Evolutionary conservation across 495 filamentous ascomycete genomes (phyloP), one percentile per base, ranked within the genome.

Genomic region (Staphylotrichum tortipilum): DNA sequence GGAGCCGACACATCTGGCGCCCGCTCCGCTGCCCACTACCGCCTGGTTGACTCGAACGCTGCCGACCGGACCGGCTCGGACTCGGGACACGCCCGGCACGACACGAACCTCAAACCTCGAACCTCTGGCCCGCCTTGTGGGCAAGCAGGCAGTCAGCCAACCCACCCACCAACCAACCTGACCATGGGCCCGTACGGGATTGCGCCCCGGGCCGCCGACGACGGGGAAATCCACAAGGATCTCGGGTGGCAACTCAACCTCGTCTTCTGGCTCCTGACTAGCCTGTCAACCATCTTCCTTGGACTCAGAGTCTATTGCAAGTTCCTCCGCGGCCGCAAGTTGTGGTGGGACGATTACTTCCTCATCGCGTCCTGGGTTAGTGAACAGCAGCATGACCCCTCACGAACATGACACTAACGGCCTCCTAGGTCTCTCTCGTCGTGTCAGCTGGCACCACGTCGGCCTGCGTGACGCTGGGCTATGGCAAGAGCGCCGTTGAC

Each of bases 281-380:
- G 28, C 26, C 29, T 67, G 28, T 56, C 68, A 9, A n/a, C 42
- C 4, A 28, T 46, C 6, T 62, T 67, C 29, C 39, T 67, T 12
- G 19, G 24, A 8, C 50, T 65, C 26, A 47, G 62, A 7, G 1
- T 67, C 14, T 67, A 56, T 40, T 65, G 57, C 60, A 65, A 67
- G 38, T 35, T 52, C 21, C 9, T 37, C 6, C 55, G 62, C 41
- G 44, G 49, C 38, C 50, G 56, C 15, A 3, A 14, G 9, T 50
- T 65, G 24, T 65, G 62, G 60, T 63, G 62, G 59, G 62, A 67
- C 21, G 62, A 67, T 37, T 52, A 62, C 35, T 28, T 65, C 33
- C 52, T 65, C 21, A 65, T 65, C 11, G 52, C 49, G 12, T 24
- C 60, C 7, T 67, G 60, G 62, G 55, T 62, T 21, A 30, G 15